Conservation (phyloP, 2,329 filamentous ascomycete species). For the Colletotrichum lindemuthianum region DNA sequence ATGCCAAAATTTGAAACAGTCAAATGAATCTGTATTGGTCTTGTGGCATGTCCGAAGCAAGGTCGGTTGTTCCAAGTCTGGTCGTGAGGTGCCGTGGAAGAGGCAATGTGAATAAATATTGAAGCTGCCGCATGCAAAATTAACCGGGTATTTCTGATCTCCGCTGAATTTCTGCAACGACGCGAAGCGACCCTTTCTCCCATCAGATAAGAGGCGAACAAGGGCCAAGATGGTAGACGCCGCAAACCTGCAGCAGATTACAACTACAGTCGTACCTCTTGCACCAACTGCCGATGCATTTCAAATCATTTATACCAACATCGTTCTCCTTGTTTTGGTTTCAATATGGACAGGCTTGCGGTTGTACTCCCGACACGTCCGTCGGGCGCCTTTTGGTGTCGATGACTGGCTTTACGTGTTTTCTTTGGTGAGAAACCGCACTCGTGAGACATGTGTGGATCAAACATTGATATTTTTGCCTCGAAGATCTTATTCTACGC, state of each 20-base stretch:
- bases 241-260: slow-evolving; percentile 2
- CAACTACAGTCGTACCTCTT: slow-evolving; percentile 8
- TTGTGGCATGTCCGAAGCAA: too few species aligned
- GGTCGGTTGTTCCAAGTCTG: too few species aligned
- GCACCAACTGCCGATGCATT: slow-evolving; percentile 5
- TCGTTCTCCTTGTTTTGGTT: slow-evolving; percentile 7
- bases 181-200: not conserved
- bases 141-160: too few species aligned
- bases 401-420: slow-evolving; percentile 14
- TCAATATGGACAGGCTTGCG: slow-evolving; percentile 17
- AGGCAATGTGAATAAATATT: too few species aligned
- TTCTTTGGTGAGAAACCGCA: not conserved
- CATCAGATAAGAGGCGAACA: not conserved
- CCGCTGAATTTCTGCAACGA: too few species aligned
- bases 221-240: not conserved
- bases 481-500: slow-evolving; percentile 11
- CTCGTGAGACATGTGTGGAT: not conserved
- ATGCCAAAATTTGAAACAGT: too few species aligned
- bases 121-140: too few species aligned
- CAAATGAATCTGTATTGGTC: too few species aligned
- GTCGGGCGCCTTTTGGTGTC: slow-evolving; percentile 11
- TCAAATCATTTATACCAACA: slow-evolving; percentile 18
- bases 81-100: too few species aligned
- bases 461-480: not conserved
- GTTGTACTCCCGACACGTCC: slow-evolving; percentile 14